These are phyloP conservation scores for Xerocomellus chrysenteron DNA, from an alignment of 768 basidiomycete genomes.

Conservation along the genomic window DNA sequence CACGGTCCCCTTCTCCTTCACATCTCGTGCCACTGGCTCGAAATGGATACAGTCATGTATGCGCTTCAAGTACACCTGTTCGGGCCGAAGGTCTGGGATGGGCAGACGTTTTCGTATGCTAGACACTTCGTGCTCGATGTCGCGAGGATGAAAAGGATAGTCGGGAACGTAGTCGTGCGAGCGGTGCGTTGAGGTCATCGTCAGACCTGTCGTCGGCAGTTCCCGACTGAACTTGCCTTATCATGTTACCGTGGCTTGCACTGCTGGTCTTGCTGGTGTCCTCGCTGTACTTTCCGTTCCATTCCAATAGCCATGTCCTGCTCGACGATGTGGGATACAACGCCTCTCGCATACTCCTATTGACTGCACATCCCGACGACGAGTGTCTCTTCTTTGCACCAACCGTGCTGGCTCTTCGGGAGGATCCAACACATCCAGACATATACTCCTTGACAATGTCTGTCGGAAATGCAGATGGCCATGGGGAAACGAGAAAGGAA, in stretches of 20 bases:
- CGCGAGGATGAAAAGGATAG: constrained; percentile 13
- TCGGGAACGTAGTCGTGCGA: constrained; percentile 23
- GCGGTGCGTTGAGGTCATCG: constrained; percentile 23
- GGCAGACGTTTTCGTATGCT: constrained; percentile 43
- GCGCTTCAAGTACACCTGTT: constrained; percentile 65
- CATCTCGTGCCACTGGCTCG: constrained; percentile 18
- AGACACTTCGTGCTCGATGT: constrained; percentile 14
- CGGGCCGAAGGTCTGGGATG: constrained; percentile 77
- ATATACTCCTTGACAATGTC: constrained; percentile 74
- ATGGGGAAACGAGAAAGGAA: constrained; percentile 55
- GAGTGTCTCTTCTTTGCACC: constrained; percentile 95
- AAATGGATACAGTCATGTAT: constrained; percentile 53
- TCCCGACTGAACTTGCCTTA: constrained; percentile 12
- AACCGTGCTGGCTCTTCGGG: constrained; percentile 59
- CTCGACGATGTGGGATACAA: constrained; percentile 2
- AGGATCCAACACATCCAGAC: constrained; percentile 25
- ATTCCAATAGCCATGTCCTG: constrained; percentile 23
- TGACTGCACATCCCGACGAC: constrained; percentile 95
- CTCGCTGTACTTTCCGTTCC: constrained; percentile 26
- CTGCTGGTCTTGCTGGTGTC: constrained; percentile 20
- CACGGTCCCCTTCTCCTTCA: constrained; percentile 32
- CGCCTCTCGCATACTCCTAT: constrained; percentile 47
- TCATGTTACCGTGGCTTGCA: constrained; percentile 20
- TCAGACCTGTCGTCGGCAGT: constrained; percentile 16
- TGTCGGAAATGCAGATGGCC: constrained; percentile 73